These are phyloP conservation scores for Gossypium anomalum DNA, from an alignment of 345 rosid genomes.

Conservation along the genomic window DNA sequence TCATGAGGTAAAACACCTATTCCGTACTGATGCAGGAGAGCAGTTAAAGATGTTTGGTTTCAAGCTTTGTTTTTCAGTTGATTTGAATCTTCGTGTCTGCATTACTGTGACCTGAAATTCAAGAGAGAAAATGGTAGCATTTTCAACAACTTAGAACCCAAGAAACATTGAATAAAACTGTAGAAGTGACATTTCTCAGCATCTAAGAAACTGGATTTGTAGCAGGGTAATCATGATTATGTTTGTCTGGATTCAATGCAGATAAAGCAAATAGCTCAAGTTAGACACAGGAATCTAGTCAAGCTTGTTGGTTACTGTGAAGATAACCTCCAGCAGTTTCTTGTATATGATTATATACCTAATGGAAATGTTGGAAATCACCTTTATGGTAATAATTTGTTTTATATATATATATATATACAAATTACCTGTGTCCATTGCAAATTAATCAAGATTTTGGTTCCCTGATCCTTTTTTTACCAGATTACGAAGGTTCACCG, in stretches of 20 bases:
- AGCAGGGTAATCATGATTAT: slow-evolving; percentile 1
- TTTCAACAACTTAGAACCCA: not conserved
- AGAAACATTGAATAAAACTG: not conserved
- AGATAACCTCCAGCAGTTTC: slow-evolving; percentile 31
- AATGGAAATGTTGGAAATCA: slow-evolving; percentile 38
- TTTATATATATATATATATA: not conserved
- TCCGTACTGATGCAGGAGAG: not conserved
- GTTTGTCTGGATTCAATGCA: slow-evolving; percentile 18
- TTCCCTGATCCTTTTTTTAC: not conserved
- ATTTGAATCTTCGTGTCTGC: not conserved
- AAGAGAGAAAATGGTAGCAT: not conserved
- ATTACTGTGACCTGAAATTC: not conserved
- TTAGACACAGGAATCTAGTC: slow-evolving; percentile 36
- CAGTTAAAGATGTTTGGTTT: not conserved
- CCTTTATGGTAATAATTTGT: slow-evolving; percentile 33
- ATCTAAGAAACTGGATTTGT: not conserved
- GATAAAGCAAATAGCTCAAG: slow-evolving; percentile 33
- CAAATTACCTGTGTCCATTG: too few relatives aligned
- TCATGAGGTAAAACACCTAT: slow-evolving; percentile 26
- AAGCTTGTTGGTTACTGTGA: slow-evolving; percentile 38
- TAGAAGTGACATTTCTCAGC: not conserved
- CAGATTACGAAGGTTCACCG: slow-evolving; percentile 41
- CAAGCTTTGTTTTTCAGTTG: not conserved
- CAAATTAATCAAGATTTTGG: not conserved
- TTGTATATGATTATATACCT: slow-evolving; percentile 37